These are phyloP conservation scores for Neurospora tetraspora DNA, from an alignment of 495 filamentous ascomycete genomes.

Conservation along the genomic window DNA sequence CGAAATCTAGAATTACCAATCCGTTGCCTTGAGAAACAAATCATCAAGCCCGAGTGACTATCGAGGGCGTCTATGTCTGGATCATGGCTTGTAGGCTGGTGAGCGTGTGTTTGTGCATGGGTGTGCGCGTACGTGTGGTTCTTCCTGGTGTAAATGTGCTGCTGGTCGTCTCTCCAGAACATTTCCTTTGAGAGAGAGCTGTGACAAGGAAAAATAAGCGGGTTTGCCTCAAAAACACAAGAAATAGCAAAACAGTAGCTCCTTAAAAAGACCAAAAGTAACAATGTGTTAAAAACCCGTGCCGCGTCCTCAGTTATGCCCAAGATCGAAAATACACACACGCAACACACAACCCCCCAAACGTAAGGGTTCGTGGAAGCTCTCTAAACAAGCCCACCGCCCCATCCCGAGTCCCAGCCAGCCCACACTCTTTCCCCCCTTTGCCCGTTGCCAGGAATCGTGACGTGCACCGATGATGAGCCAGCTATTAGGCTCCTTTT, in stretches of 20 bases:
- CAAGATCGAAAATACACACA: slow-evolving; percentile 24
- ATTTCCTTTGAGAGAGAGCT: background rate
- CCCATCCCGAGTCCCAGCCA: slow-evolving; percentile 6
- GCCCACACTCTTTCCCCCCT: background rate
- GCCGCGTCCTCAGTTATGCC: slow-evolving; percentile 18
- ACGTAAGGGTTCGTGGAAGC: slow-evolving; percentile 1
- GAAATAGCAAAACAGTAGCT: background rate
- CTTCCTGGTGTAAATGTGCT: background rate
- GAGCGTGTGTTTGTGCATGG: background rate
- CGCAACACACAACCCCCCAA: slow-evolving; percentile 1
- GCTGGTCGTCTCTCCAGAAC: background rate
- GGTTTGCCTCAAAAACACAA: background rate
- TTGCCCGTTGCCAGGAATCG: background rate
- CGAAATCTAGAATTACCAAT: background rate
- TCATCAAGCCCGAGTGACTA: background rate
- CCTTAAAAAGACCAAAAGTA: background rate
- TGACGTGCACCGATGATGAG: background rate
- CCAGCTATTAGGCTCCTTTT: background rate
- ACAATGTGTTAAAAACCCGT: slow-evolving; percentile 2
- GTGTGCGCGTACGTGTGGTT: background rate
- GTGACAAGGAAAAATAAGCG: background rate
- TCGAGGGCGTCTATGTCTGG: background rate
- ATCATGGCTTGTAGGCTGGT: background rate
- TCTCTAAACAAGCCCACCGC: slow-evolving; percentile 6
- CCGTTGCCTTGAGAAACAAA: background rate